phyloP scores from a whole-genome alignment of 768 basidiomycete genomes.

The Collybia sordida region DNA sequence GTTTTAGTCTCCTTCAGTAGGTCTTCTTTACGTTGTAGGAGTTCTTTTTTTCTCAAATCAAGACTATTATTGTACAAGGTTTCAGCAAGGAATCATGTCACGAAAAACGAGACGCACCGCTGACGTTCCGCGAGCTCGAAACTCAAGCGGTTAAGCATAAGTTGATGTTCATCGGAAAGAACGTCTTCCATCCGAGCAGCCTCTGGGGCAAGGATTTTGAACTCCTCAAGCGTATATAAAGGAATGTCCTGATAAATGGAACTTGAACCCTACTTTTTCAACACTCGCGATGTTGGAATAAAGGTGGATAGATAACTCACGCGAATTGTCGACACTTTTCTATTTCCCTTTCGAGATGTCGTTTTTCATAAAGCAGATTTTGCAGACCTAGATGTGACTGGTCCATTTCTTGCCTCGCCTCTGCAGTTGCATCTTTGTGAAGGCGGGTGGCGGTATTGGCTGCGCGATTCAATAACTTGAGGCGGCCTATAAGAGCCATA shows the following conservation, averaged over 20 bases:
- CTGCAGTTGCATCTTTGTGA: slow-evolving; percentile 69
- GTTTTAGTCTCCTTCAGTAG: slow-evolving; percentile 77
- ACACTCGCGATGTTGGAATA: not conserved
- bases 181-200: slow-evolving; percentile 63
- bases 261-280: slow-evolving; percentile 33
- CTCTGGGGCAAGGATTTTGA: slow-evolving; percentile 64
- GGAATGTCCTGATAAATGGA: slow-evolving; percentile 89
- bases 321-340: slow-evolving; percentile 92
- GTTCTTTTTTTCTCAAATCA: slow-evolving; percentile 68
- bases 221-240: slow-evolving; percentile 69
- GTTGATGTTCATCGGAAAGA: slow-evolving; percentile 70
- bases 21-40: slow-evolving; percentile 70
- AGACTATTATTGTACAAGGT: slow-evolving; percentile 43
- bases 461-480: slow-evolving; percentile 77
- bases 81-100: slow-evolving; percentile 9
- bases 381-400: slow-evolving; percentile 84
- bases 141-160: slow-evolving; percentile 84
- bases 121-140: slow-evolving; percentile 89
- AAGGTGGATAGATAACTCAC: slow-evolving; percentile 43
- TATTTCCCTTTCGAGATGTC: slow-evolving; percentile 88
- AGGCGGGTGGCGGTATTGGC: slow-evolving; percentile 70
- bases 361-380: slow-evolving; percentile 86
- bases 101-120: slow-evolving; percentile 47
- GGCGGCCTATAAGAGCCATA: slow-evolving; percentile 73
- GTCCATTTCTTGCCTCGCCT: slow-evolving; percentile 87